These are phyloP conservation scores for Stylonectria norvegica DNA, from an alignment of 2,329 filamentous ascomycete genomes.

Conservation along the genomic window DNA sequence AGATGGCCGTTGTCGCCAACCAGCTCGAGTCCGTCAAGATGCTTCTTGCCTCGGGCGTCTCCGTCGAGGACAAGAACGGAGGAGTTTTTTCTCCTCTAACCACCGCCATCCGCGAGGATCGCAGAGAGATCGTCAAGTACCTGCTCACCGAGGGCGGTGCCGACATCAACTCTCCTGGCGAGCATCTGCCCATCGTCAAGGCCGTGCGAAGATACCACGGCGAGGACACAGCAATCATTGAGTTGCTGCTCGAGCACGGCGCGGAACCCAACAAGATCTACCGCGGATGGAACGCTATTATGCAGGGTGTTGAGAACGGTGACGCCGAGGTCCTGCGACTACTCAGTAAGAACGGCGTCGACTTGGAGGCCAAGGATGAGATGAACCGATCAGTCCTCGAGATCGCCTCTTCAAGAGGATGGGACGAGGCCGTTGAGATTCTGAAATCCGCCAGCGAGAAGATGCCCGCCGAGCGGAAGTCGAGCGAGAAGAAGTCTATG, in stretches of 20 bases:
- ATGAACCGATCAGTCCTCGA: slow-evolving; percentile 52
- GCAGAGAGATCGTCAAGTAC: slow-evolving; percentile 57
- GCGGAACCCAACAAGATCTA: slow-evolving; percentile 67
- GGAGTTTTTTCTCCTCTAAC: slow-evolving; percentile 70
- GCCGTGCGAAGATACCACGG: slow-evolving; percentile 57
- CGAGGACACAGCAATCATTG: slow-evolving; percentile 57
- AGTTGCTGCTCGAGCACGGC: slow-evolving; percentile 59
- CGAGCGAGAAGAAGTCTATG: too few species aligned
- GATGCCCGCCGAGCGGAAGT: too few species aligned
- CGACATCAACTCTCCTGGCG: slow-evolving; percentile 64
- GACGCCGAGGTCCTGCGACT: slow-evolving; percentile 52
- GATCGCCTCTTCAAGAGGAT: slow-evolving; percentile 55
- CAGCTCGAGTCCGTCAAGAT: slow-evolving; percentile 65
- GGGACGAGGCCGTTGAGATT: slow-evolving; percentile 54
- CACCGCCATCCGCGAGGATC: slow-evolving; percentile 62
- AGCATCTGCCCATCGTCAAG: slow-evolving; percentile 69
- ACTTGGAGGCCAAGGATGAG: slow-evolving; percentile 53
- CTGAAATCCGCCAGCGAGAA: slow-evolving; percentile 26
- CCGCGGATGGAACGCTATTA: slow-evolving; percentile 62
- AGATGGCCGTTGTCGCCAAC: slow-evolving; percentile 64
- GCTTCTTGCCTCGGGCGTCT: slow-evolving; percentile 61
- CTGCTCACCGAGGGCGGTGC: slow-evolving; percentile 60
- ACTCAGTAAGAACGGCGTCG: slow-evolving; percentile 48
- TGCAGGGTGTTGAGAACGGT: slow-evolving; percentile 64
- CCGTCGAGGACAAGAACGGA: slow-evolving; percentile 68